Evolutionary conservation across 1,139 yeast species (phyloP).

Genomic region (Suhomyces guaymorum): DNA sequence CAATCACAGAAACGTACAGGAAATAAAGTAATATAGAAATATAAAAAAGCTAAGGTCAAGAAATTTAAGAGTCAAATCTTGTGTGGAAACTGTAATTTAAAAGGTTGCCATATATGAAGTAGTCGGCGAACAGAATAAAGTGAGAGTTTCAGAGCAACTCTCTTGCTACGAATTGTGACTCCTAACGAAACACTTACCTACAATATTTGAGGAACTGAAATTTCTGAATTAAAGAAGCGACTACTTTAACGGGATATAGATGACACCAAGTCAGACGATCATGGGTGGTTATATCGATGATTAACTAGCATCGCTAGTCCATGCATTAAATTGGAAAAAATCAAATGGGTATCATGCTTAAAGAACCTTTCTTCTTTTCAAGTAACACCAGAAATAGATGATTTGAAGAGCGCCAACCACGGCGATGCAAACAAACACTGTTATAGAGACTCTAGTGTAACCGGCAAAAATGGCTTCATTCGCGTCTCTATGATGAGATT

Average conservation of each 20-base stretch:
- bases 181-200: too few relatives aligned
- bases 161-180: too few relatives aligned
- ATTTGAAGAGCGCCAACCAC: constrained; percentile 35
- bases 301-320: background rate
- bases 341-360: background rate
- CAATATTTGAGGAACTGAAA: constrained; percentile 11
- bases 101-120: too few relatives aligned
- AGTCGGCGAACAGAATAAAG: too few relatives aligned
- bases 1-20: background rate
- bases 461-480: constrained; percentile 42
- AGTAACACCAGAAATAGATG: constrained; percentile 30
- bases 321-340: background rate
- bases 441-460: constrained; percentile 32
- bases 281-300: background rate
- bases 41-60: too few relatives aligned
- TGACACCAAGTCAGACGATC: background rate
- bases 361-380: constrained; percentile 29
- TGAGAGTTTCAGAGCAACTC: too few relatives aligned
- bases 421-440: constrained; percentile 29
- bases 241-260: background rate
- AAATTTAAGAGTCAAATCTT: too few relatives aligned
- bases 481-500: constrained; percentile 37
- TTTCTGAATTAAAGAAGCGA: background rate
- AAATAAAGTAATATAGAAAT: too few relatives aligned
- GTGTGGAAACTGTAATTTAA: too few relatives aligned